Evolutionary conservation across 371 early-diverging fungal genomes (phyloP).

Genomic region (Sporodiniella umbellata): DNA sequence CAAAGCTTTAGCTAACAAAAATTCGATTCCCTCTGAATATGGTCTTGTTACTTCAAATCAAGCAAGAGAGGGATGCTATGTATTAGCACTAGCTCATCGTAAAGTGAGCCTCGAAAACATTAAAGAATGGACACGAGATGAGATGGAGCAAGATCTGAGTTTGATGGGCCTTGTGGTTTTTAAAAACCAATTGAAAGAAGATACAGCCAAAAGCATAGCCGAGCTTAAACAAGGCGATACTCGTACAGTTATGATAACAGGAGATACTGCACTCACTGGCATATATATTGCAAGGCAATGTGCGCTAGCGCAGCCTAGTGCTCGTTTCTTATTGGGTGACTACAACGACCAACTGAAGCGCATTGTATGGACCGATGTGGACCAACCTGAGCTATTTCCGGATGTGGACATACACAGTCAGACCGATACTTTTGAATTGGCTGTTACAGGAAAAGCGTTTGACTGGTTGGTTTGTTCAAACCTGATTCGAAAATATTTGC

Average conservation of each 20-base stretch:
- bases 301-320: constrained; percentile 55
- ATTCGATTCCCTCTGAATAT: constrained; percentile 65
- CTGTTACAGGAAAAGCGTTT: constrained; percentile 74
- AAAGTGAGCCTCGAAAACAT: constrained; percentile 31
- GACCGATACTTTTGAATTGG: constrained; percentile 46
- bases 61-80: constrained; percentile 77
- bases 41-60: constrained; percentile 50
- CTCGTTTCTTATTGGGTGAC: constrained; percentile 53
- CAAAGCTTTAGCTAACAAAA: constrained; percentile 48
- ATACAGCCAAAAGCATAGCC: constrained; percentile 67
- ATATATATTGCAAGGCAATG: constrained; percentile 80
- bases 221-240: constrained; percentile 75
- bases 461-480: constrained; percentile 39
- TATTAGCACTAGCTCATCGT: constrained; percentile 69
- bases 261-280: constrained; percentile 90
- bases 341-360: constrained; percentile 21
- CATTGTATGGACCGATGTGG: constrained; percentile 56
- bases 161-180: constrained; percentile 81
- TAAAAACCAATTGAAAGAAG: constrained; percentile 83
- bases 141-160: constrained; percentile 63
- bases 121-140: constrained; percentile 49
- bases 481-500: constrained; percentile 47
- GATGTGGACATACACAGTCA: constrained; percentile 28
- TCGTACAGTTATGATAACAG: constrained; percentile 90
- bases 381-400: constrained; percentile 32